Evolutionary conservation across 2,329 filamentous ascomycete genomes (phyloP), one percentile per base, ranked within the genome.

Genomic region (Alternaria atra): DNA sequence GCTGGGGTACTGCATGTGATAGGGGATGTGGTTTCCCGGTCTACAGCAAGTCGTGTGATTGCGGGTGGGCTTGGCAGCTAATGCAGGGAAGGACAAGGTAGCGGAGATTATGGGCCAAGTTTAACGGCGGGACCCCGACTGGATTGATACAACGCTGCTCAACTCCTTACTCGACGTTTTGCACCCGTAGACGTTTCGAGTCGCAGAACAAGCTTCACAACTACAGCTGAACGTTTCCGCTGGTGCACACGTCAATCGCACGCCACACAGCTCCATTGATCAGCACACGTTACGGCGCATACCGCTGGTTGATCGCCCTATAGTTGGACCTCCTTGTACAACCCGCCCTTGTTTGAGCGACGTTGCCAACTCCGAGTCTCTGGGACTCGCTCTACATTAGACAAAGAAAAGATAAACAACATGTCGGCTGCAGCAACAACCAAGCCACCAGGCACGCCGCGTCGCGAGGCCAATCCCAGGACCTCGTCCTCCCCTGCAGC

Each of bases 391-490:
- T 62, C 54, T 54, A 59, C 52, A 30, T 42, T 39, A 23, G 40
- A 58, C 60, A 53, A 43, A 52, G 27, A 44, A 64, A 52, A 53
- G 37, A 53, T 32, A 30, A 52, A 61, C 61, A 60, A 23, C 61
- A 77, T 78, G 76, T 77, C 76, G 52, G 70, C 77, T 20, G 71
- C 77, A 43, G 67, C 75, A 58, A 69, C 75, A 63, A 76, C 70
- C 63, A 80, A 80, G 67, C 71, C 76, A 35, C 74, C 76, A 8
- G 76, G 75, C 65, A 73, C 75, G 17, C 68, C 73, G 43, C 69
- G 62, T 37, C 70, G 70, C 59, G 69, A 72, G 58, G 55, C 66
- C 61, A 52, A 65, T 27, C 25, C 65, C 50, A 60, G 64, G 54
- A 70, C 64, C 10, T 63, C 76, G 48, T 57, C 75, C 20, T 74